Conservation (phyloP, 2,329 filamentous ascomycete species). For the Colletotrichum paranaense region DNA sequence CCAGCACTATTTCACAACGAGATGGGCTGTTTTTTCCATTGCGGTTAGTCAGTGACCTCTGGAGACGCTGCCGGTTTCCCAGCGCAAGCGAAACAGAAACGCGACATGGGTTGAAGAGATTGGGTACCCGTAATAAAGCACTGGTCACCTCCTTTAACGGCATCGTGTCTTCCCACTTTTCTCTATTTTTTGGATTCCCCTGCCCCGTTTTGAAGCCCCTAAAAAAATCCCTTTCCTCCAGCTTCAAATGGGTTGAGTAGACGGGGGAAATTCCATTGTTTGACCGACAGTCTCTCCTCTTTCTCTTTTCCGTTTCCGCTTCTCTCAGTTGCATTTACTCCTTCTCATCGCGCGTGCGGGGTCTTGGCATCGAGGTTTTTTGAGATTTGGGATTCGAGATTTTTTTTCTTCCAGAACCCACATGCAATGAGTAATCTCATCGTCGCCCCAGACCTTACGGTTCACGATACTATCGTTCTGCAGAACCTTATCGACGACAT, state of each 20-base stretch:
- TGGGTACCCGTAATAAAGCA: slow-evolving; percentile 14
- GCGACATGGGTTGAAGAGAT: slow-evolving; percentile 12
- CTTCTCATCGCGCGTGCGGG: background rate
- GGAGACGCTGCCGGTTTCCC: background rate
- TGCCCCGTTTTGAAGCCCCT: background rate
- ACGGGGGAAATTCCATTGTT: background rate
- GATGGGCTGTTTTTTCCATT: background rate
- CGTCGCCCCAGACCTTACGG: slow-evolving; percentile 8
- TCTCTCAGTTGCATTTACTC: background rate
- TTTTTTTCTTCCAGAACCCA: background rate
- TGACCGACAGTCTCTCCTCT: background rate
- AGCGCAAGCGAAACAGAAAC: slow-evolving; percentile 5
- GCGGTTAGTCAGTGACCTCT: background rate
- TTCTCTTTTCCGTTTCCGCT: background rate
- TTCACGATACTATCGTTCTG: slow-evolving; percentile 9
- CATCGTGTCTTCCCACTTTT: slow-evolving; percentile 10
- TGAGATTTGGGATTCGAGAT: background rate
- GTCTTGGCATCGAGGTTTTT: background rate
- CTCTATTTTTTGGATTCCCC: background rate
- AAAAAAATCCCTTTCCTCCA: background rate
- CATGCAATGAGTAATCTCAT: slow-evolving; percentile 13
- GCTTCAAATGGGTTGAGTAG: background rate
- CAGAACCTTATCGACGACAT: slow-evolving; percentile 18
- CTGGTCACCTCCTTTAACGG: slow-evolving; percentile 8
- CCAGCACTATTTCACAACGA: background rate